phyloP scores from a whole-genome alignment of 257 asterid genomes.

The Asclepias syriaca region DNA sequence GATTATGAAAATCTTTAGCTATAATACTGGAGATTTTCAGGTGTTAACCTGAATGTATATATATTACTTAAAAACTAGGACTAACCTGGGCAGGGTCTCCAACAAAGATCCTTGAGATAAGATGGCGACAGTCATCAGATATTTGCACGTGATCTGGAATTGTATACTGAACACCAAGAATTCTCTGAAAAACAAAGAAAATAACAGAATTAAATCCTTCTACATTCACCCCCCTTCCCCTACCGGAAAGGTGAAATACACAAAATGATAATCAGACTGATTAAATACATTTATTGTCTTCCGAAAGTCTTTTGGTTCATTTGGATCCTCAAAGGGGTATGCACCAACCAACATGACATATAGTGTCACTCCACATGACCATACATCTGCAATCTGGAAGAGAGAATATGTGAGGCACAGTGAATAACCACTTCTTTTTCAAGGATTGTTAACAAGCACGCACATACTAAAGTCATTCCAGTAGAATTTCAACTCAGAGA shows the following conservation, averaged over 20 bases:
- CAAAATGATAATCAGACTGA: neutral
- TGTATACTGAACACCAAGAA: slow-evolving; percentile 55
- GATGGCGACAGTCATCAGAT: slow-evolving; percentile 63
- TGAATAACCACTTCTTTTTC: neutral
- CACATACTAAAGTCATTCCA: neutral
- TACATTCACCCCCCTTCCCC: too few species aligned
- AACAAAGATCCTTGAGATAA: slow-evolving; percentile 64
- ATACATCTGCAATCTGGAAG: slow-evolving; percentile 83
- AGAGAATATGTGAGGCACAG: slow-evolving; percentile 13
- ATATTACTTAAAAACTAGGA: neutral
- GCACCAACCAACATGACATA: slow-evolving; percentile 87
- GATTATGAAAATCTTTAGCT: neutral
- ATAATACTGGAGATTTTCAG: neutral
- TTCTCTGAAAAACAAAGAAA: slow-evolving; percentile 36
- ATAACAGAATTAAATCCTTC: neutral
- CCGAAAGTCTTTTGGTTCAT: slow-evolving; percentile 72
- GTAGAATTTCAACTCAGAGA: neutral
- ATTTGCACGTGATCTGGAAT: slow-evolving; percentile 53
- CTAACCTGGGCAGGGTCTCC: slow-evolving; percentile 64
- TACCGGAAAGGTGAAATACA: neutral
- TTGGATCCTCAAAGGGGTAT: slow-evolving; percentile 90
- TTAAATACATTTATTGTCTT: slow-evolving; percentile 49
- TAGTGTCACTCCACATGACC: slow-evolving; percentile 92
- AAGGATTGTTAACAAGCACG: slow-evolving; percentile 10
- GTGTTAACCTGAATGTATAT: neutral